phyloP scores from a whole-genome alignment of 2,329 filamentous ascomycete species.

The Aspergillus brunneoviolaceus region DNA sequence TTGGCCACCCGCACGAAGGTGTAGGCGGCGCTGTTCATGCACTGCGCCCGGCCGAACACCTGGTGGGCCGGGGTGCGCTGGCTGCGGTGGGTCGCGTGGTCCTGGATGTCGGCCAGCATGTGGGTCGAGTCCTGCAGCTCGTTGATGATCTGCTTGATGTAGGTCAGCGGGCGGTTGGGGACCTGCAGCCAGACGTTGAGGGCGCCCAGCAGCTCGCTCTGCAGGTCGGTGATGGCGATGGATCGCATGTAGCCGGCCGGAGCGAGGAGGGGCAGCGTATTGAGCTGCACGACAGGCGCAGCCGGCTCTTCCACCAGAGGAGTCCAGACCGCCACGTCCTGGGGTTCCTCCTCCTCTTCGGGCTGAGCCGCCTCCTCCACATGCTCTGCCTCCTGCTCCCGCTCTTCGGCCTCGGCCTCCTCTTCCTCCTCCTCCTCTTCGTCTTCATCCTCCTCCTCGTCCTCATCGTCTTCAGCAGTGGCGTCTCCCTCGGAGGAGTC shows the following conservation, averaged over 20 bases:
- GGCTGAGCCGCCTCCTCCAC: neutral
- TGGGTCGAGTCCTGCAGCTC: constrained; percentile 32
- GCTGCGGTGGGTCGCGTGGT: constrained; percentile 35
- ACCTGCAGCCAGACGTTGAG: constrained; percentile 34
- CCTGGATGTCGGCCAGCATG: constrained; percentile 44
- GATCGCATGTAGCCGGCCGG: constrained; percentile 27
- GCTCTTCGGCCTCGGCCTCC: constrained; percentile 1
- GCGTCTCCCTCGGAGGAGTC: neutral
- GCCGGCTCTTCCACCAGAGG: constrained; percentile 9
- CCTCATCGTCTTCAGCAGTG: constrained; percentile 3
- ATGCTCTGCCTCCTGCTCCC: neutral
- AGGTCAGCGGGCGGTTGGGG: constrained; percentile 13
- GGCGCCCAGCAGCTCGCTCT: constrained; percentile 23
- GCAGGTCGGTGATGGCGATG: constrained; percentile 28
- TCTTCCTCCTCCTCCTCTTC: neutral
- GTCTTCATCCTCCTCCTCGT: neutral
- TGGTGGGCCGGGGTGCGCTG: constrained; percentile 38
- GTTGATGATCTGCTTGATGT: constrained; percentile 27
- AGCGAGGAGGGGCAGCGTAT: constrained; percentile 10
- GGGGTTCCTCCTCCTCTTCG: neutral
- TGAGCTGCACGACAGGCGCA: constrained; percentile 1
- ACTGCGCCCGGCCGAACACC: constrained; percentile 38
- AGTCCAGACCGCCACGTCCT: constrained; percentile 2
- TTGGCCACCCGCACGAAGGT: constrained; percentile 26
- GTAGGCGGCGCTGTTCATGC: constrained; percentile 40